These are phyloP conservation scores for Glutinoglossum americanum DNA, from an alignment of 495 filamentous ascomycete species.

Conservation along the genomic window DNA sequence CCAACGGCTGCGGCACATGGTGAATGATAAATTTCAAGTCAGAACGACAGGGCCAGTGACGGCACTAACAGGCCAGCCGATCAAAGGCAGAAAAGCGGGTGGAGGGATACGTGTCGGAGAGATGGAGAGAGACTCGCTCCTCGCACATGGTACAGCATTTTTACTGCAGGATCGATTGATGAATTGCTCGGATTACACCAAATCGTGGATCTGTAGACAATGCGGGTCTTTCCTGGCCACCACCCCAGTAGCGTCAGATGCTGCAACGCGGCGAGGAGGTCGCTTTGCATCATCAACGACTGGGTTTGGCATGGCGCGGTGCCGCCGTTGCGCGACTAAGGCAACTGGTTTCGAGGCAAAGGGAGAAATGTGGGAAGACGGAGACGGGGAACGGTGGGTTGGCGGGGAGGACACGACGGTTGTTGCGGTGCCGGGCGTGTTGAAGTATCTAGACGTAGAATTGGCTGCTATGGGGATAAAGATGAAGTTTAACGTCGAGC, in stretches of 20 bases:
- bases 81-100: constrained; percentile 87
- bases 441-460: constrained; percentile 88
- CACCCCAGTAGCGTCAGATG: constrained; percentile 47
- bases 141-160: constrained; percentile 89
- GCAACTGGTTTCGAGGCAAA: constrained; percentile 23
- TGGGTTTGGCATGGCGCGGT: constrained; percentile 48
- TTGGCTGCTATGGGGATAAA: constrained; percentile 81
- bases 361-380: constrained; percentile 79
- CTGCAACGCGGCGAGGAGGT: constrained; percentile 12
- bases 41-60: constrained; percentile 85
- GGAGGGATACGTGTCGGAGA: constrained; percentile 97
- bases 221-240: constrained; percentile 80
- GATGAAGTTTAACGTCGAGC: constrained; percentile 68
- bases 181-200: constrained; percentile 84
- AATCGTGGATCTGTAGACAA: constrained; percentile 64
- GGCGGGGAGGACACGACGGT: constrained; percentile 79
- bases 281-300: constrained; percentile 17
- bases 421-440: constrained; percentile 77
- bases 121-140: constrained; percentile 90
- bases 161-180: constrained; percentile 84
- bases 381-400: constrained; percentile 52
- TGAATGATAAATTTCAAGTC: constrained; percentile 98
- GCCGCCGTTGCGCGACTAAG: constrained; percentile 48
- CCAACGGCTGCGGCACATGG: constrained; percentile 95
- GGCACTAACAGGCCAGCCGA: constrained; percentile 76